Base-by-base conservation (phyloP, 768 basidiomycete genomes). In the Suillus ampliporus region DNA sequence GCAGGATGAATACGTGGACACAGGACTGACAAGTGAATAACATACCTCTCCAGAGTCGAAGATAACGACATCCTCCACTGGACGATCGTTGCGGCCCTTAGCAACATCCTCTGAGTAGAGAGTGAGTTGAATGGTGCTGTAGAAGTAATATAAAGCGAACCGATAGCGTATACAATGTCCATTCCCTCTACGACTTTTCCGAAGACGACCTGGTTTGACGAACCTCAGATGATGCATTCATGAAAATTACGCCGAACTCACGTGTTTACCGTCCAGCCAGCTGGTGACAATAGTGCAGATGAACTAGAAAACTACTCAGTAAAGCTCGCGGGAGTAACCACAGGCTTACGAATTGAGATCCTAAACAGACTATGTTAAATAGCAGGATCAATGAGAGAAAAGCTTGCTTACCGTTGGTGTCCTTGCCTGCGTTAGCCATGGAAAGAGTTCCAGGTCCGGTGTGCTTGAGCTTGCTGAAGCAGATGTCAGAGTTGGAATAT, bases 401-500 rank as follows among this genome's bases (percentile, higher is more conserved):
- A 26, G 26, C 41, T 2, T 5, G 66, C 79, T 62, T 72, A 91
- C 92, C 96, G 70, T 98, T 98, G 38, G 96, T 97, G 75, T 96
- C 91, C 76, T 89, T 90, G 72, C 89, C 90, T 60, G 94, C 88
- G 71, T 97, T 98, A 54, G 96, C 96, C 96, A 98, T 97, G 2
- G 94, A 95, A 62, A 97, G 85, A 61, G 85, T 83, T 65, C 96
- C 96, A 56, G 92, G 86, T 41, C 87, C 88, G 69, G 92, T 91
- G 83, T 99, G 97, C 76, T 88, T 89, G 76, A 99, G 91, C 85
- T 98, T 97, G 85, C 95, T 97, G 69, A 53, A 63, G 31, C 11
- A 28, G n/a, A 14, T 17, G 4, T 56, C 51, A 47, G 57, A 41
- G 26, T 58, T 21, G 28, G 47, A n/a, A 44, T 4, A n/a, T 26